These are phyloP conservation scores for Colletotrichum spinosum DNA, from an alignment of 2,329 filamentous ascomycete genomes.

Conservation along the genomic window DNA sequence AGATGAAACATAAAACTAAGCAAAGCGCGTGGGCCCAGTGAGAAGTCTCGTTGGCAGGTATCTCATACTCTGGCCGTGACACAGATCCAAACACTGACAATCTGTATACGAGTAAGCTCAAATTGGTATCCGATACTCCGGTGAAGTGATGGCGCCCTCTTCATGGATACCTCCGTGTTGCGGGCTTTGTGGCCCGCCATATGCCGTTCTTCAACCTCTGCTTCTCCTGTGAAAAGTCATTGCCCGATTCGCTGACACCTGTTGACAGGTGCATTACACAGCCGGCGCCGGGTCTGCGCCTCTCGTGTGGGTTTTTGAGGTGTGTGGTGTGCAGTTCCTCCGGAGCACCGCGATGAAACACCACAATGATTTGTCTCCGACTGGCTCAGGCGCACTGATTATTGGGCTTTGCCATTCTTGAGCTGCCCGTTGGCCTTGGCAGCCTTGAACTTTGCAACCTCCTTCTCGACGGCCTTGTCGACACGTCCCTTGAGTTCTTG, in stretches of 20 bases:
- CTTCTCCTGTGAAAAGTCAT: neutral
- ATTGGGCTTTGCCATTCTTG: constrained; percentile 65
- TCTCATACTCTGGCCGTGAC: constrained; percentile 18
- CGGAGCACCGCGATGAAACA: constrained; percentile 11
- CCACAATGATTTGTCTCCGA: constrained; percentile 4
- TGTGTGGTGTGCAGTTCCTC: neutral
- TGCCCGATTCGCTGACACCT: constrained; percentile 6
- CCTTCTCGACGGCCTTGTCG: constrained; percentile 78
- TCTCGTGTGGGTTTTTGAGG: neutral
- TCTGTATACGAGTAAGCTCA: constrained; percentile 36
- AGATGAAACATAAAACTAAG: constrained; percentile 24
- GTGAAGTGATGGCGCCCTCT: constrained; percentile 32
- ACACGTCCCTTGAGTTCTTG: constrained; percentile 87
- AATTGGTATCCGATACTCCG: constrained; percentile 37
- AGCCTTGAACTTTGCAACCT: constrained; percentile 80
- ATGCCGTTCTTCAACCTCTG: constrained; percentile 19
- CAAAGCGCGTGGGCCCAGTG: constrained; percentile 23
- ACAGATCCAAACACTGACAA: constrained; percentile 35
- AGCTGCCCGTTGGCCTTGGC: constrained; percentile 58
- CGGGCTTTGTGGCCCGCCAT: constrained; percentile 10
- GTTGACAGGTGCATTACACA: neutral
- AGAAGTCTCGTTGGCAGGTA: constrained; percentile 22
- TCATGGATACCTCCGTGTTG: constrained; percentile 27
- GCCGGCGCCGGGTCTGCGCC: constrained; percentile 15
- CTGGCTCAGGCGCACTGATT: constrained; percentile 36